Evolutionary conservation across 129 eudicot species (phyloP), one percentile per base, ranked within the genome.

Genomic region (Oenanthe sinensis): DNA sequence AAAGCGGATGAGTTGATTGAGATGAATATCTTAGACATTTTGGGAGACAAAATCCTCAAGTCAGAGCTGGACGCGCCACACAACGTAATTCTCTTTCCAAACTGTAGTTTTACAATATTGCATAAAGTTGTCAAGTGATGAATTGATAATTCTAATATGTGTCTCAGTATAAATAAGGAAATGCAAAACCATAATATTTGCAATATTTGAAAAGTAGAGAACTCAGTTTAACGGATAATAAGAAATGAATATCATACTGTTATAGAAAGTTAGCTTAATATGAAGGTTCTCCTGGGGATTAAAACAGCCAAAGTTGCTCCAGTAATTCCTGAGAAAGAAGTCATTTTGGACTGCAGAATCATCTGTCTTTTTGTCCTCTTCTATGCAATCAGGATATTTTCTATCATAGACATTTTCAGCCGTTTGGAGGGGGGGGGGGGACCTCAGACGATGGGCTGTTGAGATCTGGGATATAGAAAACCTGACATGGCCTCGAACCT

Each of bases 1-100:
- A 88, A 89, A 83, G 92, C 89, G 33, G 95, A 96, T 78, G 94
- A 87, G 84, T 86, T 86, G 70, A 89, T 92, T 79, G 99, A 96
- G 87, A 96, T 96, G 92, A 88, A 87, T 50, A 83, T 90, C 60
- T 83, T 96, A 81, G 92, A 86, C 80, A 87, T 83, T 79, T 78
- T 96, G 84, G 97, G 97, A 54, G 99, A 96, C 76, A 92, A 86
- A 82, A 74, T 96, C 78, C 96, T 96, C 22, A 80, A 86, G 86
- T 90, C 97, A 72, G 86, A 87, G 43, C 86, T 88, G 11, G 96
- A 92, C 85, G 89, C 90, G 15, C 94, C 99, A 81, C 81, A 76
- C 78, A 97, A 96, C 58, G 99, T 96, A 92, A 89, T 77, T 65
- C 77, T 82, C 81, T 77, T 74, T n/a, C 74, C 49, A 70, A 63